Evolutionary conservation across 2,329 filamentous ascomycete genomes (phyloP).

Genomic region (Lachnellula cervina): DNA sequence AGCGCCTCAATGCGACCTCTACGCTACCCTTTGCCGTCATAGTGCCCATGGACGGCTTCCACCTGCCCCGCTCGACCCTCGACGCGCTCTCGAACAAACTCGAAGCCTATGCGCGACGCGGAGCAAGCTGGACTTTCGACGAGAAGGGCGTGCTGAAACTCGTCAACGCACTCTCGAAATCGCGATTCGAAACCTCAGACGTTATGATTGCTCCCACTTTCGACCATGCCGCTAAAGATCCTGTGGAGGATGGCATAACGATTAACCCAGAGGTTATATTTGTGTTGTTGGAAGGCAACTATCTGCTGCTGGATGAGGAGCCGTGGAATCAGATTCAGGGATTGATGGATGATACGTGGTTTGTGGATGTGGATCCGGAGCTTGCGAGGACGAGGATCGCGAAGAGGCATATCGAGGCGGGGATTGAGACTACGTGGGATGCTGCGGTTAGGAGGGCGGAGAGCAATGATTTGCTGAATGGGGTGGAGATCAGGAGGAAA

Average conservation of each 20-base stretch:
- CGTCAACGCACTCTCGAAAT: slow-evolving; percentile 40
- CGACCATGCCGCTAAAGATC: slow-evolving; percentile 76
- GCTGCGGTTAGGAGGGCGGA: slow-evolving; percentile 67
- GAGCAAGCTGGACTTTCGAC: slow-evolving; percentile 93
- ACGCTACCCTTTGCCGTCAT: slow-evolving; percentile 57
- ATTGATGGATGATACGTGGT: slow-evolving; percentile 72
- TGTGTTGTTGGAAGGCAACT: slow-evolving; percentile 73
- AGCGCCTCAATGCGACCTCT: slow-evolving; percentile 57
- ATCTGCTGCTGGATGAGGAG: slow-evolving; percentile 58
- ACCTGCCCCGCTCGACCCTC: slow-evolving; percentile 76
- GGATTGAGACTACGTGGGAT: slow-evolving; percentile 64
- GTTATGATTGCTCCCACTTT: slow-evolving; percentile 64
- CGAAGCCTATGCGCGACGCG: slow-evolving; percentile 71
- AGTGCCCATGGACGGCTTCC: slow-evolving; percentile 92
- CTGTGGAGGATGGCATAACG: slow-evolving; percentile 60
- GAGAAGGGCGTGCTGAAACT: slow-evolving; percentile 63
- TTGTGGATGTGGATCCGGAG: slow-evolving; percentile 67
- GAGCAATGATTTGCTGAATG: slow-evolving; percentile 85
- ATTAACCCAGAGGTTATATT: slow-evolving; percentile 57
- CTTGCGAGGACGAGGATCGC: slow-evolving; percentile 67
- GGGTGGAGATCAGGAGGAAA: slow-evolving; percentile 65
- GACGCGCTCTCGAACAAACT: slow-evolving; percentile 72
- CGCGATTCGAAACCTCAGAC: slow-evolving; percentile 12
- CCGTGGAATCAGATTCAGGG: slow-evolving; percentile 62
- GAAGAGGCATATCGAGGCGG: slow-evolving; percentile 69